Conservation (phyloP, 2,329 filamentous ascomycete genomes). For the Scorias spongiosa region DNA sequence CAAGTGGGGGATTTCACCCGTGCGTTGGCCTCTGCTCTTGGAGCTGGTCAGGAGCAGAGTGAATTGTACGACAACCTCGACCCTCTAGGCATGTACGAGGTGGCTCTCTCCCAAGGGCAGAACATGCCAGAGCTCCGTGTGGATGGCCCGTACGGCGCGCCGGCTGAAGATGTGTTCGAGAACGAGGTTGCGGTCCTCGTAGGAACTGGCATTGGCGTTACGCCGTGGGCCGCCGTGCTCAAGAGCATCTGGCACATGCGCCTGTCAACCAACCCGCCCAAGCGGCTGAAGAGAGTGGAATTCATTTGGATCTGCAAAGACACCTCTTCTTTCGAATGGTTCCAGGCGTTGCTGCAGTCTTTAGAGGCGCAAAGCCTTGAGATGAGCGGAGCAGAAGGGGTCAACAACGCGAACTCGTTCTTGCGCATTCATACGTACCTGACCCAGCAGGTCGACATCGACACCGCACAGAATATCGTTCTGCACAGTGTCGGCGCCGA, state of each 20-base stretch:
- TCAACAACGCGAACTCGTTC: slow-evolving; percentile 58
- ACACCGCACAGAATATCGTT: slow-evolving; percentile 92
- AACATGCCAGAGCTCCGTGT: slow-evolving; percentile 81
- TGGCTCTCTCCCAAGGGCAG: slow-evolving; percentile 83
- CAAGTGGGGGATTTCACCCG: slow-evolving; percentile 95
- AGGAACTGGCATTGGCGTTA: slow-evolving; percentile 75
- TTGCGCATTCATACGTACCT: slow-evolving; percentile 96
- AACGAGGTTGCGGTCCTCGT: slow-evolving; percentile 80
- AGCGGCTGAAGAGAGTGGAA: slow-evolving; percentile 81
- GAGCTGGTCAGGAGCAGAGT: slow-evolving; percentile 71
- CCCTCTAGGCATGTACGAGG: slow-evolving; percentile 93
- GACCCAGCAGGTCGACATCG: slow-evolving; percentile 79
- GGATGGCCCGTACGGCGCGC: slow-evolving; percentile 90
- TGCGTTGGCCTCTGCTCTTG: slow-evolving; percentile 87
- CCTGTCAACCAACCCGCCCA: slow-evolving; percentile 74
- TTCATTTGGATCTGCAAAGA: slow-evolving; percentile 99
- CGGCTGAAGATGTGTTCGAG: slow-evolving; percentile 92
- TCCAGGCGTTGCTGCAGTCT: slow-evolving; percentile 81
- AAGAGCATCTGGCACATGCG: slow-evolving; percentile 99
- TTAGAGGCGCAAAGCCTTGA: slow-evolving; percentile 73
- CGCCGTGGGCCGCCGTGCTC: slow-evolving; percentile 71
- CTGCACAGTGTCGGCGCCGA: slow-evolving; percentile 84
- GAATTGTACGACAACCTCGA: slow-evolving; percentile 86
- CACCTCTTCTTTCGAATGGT: slow-evolving; percentile 95
- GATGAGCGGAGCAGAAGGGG: slow-evolving; percentile 24